Evolutionary conservation across 495 filamentous ascomycete species (phyloP).

Genomic region (Annulohypoxylon nitens): DNA sequence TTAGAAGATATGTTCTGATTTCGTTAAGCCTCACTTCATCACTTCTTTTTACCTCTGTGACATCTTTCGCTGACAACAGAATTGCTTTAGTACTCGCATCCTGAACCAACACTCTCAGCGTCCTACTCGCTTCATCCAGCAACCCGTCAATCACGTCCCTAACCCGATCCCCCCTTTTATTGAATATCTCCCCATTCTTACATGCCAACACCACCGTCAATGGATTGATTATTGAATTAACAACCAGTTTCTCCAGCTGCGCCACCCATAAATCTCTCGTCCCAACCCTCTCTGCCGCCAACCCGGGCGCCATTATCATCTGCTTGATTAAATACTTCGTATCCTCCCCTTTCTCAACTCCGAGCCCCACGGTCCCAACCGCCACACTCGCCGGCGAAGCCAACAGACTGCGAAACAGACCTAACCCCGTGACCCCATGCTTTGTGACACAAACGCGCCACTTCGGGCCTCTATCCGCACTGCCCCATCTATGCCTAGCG

Average conservation of each 20-base stretch:
- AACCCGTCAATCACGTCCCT: slow-evolving; percentile 65
- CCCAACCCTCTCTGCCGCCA: slow-evolving; percentile 60
- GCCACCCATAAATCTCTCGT: slow-evolving; percentile 66
- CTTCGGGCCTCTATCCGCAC: slow-evolving; percentile 73
- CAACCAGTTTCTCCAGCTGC: slow-evolving; percentile 71
- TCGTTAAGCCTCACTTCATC: slow-evolving; percentile 68
- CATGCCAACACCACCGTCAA: slow-evolving; percentile 79
- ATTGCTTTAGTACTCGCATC: slow-evolving; percentile 47
- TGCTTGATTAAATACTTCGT: slow-evolving; percentile 41
- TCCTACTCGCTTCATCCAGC: slow-evolving; percentile 73
- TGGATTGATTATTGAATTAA: slow-evolving; percentile 86
- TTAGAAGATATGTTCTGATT: slow-evolving; percentile 64
- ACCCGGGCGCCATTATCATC: slow-evolving; percentile 49
- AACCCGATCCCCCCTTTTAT: slow-evolving; percentile 67
- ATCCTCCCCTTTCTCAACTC: slow-evolving; percentile 14
- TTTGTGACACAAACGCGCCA: slow-evolving; percentile 75
- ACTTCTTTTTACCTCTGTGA: not conserved
- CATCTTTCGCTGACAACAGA: slow-evolving; percentile 17
- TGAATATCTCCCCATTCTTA: slow-evolving; percentile 79
- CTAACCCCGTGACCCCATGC: slow-evolving; percentile 73
- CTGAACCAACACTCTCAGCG: slow-evolving; percentile 64
- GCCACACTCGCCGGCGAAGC: slow-evolving; percentile 68
- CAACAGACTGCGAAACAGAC: slow-evolving; percentile 73
- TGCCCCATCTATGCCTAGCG: slow-evolving; percentile 45
- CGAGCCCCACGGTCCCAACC: slow-evolving; percentile 52